Conservation (phyloP, 1,284 basidiomycete species). For the Rhodotorula mucilaginosa region DNA sequence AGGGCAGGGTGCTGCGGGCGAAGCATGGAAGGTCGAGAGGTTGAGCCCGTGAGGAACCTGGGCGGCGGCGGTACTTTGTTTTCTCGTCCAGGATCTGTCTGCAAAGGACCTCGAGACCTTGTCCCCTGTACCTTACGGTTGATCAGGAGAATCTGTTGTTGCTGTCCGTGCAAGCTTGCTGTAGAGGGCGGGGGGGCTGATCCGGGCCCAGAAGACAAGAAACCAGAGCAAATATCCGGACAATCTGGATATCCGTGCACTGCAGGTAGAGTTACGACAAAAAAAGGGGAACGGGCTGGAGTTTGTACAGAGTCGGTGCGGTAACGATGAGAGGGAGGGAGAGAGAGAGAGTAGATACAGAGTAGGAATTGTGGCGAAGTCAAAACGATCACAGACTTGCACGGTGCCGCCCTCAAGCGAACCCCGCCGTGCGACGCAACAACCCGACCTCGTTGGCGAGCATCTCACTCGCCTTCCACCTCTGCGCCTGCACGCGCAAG, state of each 20-base stretch:
- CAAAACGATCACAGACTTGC: neutral
- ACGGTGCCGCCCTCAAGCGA: neutral
- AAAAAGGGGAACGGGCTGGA: neutral
- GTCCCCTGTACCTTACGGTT: too few species aligned
- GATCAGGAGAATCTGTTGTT: too few species aligned
- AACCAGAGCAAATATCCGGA: too few species aligned
- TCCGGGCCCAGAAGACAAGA: too few species aligned
- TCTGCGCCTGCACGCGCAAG: conserved; percentile 8
- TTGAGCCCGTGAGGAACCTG: conserved; percentile 60
- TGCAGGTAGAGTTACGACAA: neutral
- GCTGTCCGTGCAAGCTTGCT: too few species aligned
- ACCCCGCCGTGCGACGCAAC: conserved; percentile 14
- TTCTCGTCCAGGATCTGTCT: too few species aligned
- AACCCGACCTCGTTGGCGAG: conserved; percentile 20
- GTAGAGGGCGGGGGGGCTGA: too few species aligned
- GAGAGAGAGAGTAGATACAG: neutral
- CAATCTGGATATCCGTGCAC: neutral
- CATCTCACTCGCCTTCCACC: conserved; percentile 10
- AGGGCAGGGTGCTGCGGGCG: conserved; percentile 53
- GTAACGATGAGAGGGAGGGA: neutral
- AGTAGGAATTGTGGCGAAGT: neutral
- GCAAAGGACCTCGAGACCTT: too few species aligned
- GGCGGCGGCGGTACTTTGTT: too few species aligned
- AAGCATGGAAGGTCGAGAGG: conserved; percentile 68
- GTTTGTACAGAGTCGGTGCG: too few species aligned